A percentile compares a stretch with the other conserved stretches of the same genome.
These are phyloP conservation scores for Ustilago bromivora DNA, from an alignment of 1,284 basidiomycete species.

Conservation along the genomic window DNA sequence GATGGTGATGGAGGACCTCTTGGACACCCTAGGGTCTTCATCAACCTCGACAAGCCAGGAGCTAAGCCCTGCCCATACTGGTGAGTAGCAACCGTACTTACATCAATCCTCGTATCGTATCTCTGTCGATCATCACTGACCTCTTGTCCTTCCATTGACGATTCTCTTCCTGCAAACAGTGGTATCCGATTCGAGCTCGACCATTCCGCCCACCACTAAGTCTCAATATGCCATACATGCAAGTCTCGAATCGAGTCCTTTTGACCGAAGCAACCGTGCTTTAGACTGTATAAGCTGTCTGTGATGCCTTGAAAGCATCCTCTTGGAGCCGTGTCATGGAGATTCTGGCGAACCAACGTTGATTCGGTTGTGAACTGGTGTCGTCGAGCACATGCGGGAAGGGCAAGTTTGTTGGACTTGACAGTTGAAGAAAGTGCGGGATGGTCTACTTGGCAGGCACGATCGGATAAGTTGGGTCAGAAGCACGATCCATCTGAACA, in stretches of 20 bases:
- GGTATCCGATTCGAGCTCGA: slow-evolving; percentile 60
- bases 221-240: neutral
- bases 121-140: neutral
- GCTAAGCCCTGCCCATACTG: slow-evolving; percentile 66
- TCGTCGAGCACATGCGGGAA: no score
- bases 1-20: slow-evolving; percentile 91
- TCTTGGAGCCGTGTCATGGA: no score
- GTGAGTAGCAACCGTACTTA: slow-evolving; percentile 26
- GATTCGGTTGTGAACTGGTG: no score
- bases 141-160: neutral
- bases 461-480: no score
- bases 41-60: slow-evolving; percentile 79
- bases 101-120: neutral
- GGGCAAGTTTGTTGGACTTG: no score
- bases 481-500: no score
- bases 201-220: slow-evolving; percentile 47
- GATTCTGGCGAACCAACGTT: no score
- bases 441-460: no score
- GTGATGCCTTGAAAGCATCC: neutral
- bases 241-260: neutral
- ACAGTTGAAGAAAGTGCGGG: no score
- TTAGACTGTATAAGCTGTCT: neutral
- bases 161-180: slow-evolving; percentile 11
- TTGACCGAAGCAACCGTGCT: neutral
- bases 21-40: slow-evolving; percentile 95